These are phyloP conservation scores for Solanum pennellii DNA, from an alignment of 257 asterid genomes.

Conservation along the genomic window DNA sequence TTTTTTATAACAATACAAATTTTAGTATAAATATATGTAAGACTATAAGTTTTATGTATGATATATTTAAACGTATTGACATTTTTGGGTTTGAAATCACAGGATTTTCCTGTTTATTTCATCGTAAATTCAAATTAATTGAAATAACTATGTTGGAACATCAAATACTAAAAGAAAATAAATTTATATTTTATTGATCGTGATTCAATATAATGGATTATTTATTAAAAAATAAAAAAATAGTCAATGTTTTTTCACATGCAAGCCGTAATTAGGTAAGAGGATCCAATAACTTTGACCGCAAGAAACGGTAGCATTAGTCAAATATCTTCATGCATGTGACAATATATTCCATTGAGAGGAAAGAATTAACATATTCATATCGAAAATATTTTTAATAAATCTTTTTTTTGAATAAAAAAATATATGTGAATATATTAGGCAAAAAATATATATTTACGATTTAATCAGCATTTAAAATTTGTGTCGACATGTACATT, in stretches of 20 bases:
- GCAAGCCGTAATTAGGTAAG: not conserved
- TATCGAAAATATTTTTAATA: not conserved
- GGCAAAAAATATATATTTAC: no score
- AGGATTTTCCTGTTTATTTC: not conserved
- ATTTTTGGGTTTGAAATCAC: not conserved
- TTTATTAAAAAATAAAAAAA: not conserved
- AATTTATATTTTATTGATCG: not conserved
- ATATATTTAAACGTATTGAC: not conserved
- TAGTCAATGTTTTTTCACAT: not conserved
- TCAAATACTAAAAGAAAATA: not conserved
- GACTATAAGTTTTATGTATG: not conserved
- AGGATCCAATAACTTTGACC: not conserved
- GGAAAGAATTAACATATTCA: not conserved
- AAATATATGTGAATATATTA: no score
- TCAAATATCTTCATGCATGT: not conserved
- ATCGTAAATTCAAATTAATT: not conserved
- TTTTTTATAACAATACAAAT: no score
- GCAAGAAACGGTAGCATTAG: not conserved
- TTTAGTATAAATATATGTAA: not conserved
- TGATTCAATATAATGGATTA: not conserved
- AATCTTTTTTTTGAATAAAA: no score
- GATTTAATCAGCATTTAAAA: no score
- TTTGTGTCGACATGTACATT: no score
- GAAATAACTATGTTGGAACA: not conserved
- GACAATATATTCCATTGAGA: not conserved